Evolutionary conservation across 2,329 filamentous ascomycete species (phyloP), one percentile per base, ranked within the genome.

Genomic region (Phialophora tarda): DNA sequence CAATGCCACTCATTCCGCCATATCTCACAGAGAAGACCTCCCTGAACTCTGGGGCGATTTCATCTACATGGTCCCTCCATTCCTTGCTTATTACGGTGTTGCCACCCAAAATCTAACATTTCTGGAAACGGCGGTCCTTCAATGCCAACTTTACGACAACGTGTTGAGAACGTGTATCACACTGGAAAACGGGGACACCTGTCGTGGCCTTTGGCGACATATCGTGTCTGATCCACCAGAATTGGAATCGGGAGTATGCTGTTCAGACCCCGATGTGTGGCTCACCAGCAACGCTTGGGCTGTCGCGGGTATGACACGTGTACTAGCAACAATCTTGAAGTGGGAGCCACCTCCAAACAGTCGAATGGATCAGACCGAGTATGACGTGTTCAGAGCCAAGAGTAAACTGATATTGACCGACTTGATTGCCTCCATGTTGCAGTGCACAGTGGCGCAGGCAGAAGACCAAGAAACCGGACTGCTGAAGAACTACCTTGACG

Each of bases 11-110:
- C 34, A 48, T 24, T 55, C 60, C 10, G 82, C 83, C 1, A 82
- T 84, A 57, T 82, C 79, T 55, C 82, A 85, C 69, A 77, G 82
- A 28, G 73, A 78, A 26, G 75, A 78, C 17, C 74, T 75, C 6
- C 69, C 78, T 3, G 80, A 83, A 64, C 74, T 84, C 10, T 84
- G 82, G 81, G 78, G 81, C 14, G 83, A 85, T 71, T 82, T 80
- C 69, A 65, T 83, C 6, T 81, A 81, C 70, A 84, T 84, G 82
- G 78, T 78, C 1, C 82, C 82, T n/a, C 82, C 83, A 1, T 81
- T 81, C 50, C 73, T 84, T 21, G 82, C 82, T 3, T 84, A 82
- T 70, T 79, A 80, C 71, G 82, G 76, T 28, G 78, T 82, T 7
- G 77, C 76, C 14, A 74, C 71, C 0, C 71, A 75, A n/a, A 75